Base-by-base conservation (phyloP, 2,329 filamentous ascomycete genomes). In the Apiospora saccharicola region DNA sequence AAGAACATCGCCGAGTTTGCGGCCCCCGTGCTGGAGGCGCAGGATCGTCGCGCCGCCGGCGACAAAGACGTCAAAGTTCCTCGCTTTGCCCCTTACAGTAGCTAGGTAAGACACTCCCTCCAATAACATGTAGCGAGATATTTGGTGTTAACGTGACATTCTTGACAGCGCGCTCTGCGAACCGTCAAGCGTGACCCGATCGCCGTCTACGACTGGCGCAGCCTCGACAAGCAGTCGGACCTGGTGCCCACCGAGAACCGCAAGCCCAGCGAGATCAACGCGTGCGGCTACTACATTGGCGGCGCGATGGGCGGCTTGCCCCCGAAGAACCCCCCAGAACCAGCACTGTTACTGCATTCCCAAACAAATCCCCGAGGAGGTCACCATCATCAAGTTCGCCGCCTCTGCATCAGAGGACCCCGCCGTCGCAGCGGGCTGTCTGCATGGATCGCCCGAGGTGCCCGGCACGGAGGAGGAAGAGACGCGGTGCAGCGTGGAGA, bases 221-320 rank as follows among this genome's bases (percentile, higher is more conserved):
- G 64, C 26, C 41, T 68, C 8, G 64, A 68, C 64, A 68, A 68
- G 64, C 22, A 68, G 26, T 5, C 37, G 1, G 64, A 68, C 22
- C 64, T 68, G 7, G 64, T 68, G 13, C 64, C 24, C 5, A 68
- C 64, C n/a, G 64, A 68, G 64, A 68, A 68, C 64, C 64, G 64
- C 64, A 68, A 68, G 64, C 64, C 64, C 6, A 68, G 64, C 37
- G 64, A 68, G 41, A 68, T 68, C 64, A 68, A 68, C 37, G n/a
- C 22, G 22, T 68, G 64, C 43, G 64, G 64, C 22, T 68, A 68
- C 64, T 68, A 68, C 37, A 68, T 68, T 37, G 64, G 64, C 64
- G 64, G 64, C 22, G 64, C 64, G 22, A 68, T 68, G 64, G 64
- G 64, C 64, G 64, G 64, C 1, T 37, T 68, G 14, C 64, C 64